These are phyloP conservation scores for Aspergillus asperescens DNA, from an alignment of 495 filamentous ascomycete species.

Conservation along the genomic window DNA sequence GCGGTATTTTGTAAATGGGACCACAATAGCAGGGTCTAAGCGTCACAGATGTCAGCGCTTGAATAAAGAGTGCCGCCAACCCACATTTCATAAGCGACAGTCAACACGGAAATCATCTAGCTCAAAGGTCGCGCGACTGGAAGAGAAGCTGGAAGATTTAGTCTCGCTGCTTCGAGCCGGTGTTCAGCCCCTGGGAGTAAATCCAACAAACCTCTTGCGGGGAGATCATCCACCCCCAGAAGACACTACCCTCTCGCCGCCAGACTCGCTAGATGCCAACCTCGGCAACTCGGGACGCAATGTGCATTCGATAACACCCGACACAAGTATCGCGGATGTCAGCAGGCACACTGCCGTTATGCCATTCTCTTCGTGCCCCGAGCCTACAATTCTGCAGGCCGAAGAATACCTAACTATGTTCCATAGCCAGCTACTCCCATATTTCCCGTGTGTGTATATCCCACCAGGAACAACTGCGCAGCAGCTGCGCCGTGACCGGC, in stretches of 20 bases:
- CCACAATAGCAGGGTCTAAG: background rate
- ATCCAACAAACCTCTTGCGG: too few relatives aligned
- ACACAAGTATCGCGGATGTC: constrained; percentile 7
- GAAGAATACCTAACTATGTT: constrained; percentile 38
- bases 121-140: constrained; percentile 37
- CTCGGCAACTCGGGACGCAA: background rate
- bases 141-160: constrained; percentile 49
- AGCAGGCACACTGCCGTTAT: constrained; percentile 8
- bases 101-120: constrained; percentile 18
- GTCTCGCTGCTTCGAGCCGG: constrained; percentile 35
- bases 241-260: constrained; percentile 4
- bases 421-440: constrained; percentile 34
- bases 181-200: constrained; percentile 19
- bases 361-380: background rate
- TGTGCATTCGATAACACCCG: background rate
- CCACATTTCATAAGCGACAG: constrained; percentile 32
- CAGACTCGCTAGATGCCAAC: background rate
- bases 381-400: constrained; percentile 20
- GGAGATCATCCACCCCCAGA: too few relatives aligned
- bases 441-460: constrained; percentile 45
- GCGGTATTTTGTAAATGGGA: background rate
- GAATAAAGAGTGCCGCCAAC: constrained; percentile 40
- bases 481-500: constrained; percentile 40
- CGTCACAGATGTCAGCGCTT: constrained; percentile 46
- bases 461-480: constrained; percentile 40